phyloP scores from a whole-genome alignment of 2,329 filamentous ascomycete genomes.

The Mariannaea sp. region DNA sequence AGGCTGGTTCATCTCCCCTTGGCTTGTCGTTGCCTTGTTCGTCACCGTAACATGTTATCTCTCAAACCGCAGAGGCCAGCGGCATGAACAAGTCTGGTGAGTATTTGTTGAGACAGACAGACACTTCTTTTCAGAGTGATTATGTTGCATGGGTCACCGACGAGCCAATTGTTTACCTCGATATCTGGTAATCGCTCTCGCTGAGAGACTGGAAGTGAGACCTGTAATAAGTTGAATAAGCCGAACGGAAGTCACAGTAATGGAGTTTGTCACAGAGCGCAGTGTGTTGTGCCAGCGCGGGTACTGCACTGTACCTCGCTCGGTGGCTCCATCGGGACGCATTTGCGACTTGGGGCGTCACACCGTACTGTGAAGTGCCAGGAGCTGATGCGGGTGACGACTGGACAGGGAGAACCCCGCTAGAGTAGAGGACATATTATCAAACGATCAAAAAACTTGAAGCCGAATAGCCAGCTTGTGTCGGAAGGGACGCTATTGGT shows the following conservation, averaged over 20 bases:
- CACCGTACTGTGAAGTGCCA: constrained; percentile 28
- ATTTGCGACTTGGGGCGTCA: constrained; percentile 27
- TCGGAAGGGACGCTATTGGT: constrained; percentile 11
- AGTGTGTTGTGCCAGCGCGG: background rate
- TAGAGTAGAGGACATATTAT: constrained; percentile 7
- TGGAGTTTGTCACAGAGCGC: constrained; percentile 16
- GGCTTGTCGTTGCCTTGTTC: constrained; percentile 4
- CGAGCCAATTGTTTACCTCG: constrained; percentile 1
- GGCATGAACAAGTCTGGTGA: constrained; percentile 1
- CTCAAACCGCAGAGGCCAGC: constrained; percentile 3
- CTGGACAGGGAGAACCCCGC: constrained; percentile 19
- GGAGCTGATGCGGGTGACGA: constrained; percentile 24
- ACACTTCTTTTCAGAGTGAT: constrained; percentile 15
- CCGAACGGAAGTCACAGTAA: constrained; percentile 12
- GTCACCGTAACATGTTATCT: background rate
- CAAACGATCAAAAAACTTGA: constrained; percentile 11
- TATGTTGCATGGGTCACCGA: constrained; percentile 8
- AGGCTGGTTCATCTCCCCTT: constrained; percentile 4
- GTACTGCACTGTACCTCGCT: constrained; percentile 26
- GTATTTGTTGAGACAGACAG: constrained; percentile 12
- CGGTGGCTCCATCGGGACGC: constrained; percentile 22
- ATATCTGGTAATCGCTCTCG: constrained; percentile 17
- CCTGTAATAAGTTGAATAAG: constrained; percentile 2
- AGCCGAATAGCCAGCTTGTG: constrained; percentile 10
- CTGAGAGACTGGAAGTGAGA: constrained; percentile 23